These are phyloP conservation scores for Metschnikowia matae DNA, from an alignment of 805 yeast species.

Conservation along the genomic window DNA sequence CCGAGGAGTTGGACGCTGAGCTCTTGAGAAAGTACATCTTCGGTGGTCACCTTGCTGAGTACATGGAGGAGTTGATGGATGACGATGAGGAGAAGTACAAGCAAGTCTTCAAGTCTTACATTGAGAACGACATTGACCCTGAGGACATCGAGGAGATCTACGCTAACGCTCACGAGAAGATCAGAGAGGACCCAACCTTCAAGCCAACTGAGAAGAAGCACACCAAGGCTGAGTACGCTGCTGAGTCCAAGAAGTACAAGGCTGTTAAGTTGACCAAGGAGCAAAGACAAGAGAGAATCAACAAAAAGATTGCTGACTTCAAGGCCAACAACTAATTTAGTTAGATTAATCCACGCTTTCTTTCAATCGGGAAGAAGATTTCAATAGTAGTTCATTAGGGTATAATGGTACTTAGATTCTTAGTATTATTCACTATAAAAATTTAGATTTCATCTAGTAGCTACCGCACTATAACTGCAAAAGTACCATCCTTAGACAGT, in stretches of 20 bases:
- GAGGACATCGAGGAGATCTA: slow-evolving; percentile 95
- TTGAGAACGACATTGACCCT: slow-evolving; percentile 95
- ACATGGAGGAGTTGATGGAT: slow-evolving; percentile 99
- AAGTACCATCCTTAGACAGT: too few species aligned
- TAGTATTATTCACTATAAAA: too few species aligned
- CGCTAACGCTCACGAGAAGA: slow-evolving; percentile 88
- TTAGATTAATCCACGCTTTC: not conserved
- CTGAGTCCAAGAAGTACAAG: slow-evolving; percentile 90
- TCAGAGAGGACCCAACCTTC: slow-evolving; percentile 93
- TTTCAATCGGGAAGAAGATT: too few species aligned
- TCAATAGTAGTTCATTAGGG: too few species aligned
- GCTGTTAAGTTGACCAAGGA: slow-evolving; percentile 83
- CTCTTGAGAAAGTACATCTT: slow-evolving; percentile 97
- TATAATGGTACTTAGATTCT: too few species aligned
- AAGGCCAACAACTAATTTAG: slow-evolving; percentile 45
- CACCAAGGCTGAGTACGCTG: slow-evolving; percentile 98
- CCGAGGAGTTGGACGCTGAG: slow-evolving; percentile 97
- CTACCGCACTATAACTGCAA: too few species aligned
- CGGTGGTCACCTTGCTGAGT: slow-evolving; percentile 99
- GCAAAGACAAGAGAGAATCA: slow-evolving; percentile 85
- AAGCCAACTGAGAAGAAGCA: slow-evolving; percentile 86
- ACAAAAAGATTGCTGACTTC: slow-evolving; percentile 92
- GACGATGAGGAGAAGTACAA: slow-evolving; percentile 99
- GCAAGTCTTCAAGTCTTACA: slow-evolving; percentile 92
- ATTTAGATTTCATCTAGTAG: too few species aligned